Percentiles rank a stretch among this genome's conserved stretches.
These are phyloP conservation scores for Castanea crenata DNA, from an alignment of 306 rosid genomes.

Conservation along the genomic window DNA sequence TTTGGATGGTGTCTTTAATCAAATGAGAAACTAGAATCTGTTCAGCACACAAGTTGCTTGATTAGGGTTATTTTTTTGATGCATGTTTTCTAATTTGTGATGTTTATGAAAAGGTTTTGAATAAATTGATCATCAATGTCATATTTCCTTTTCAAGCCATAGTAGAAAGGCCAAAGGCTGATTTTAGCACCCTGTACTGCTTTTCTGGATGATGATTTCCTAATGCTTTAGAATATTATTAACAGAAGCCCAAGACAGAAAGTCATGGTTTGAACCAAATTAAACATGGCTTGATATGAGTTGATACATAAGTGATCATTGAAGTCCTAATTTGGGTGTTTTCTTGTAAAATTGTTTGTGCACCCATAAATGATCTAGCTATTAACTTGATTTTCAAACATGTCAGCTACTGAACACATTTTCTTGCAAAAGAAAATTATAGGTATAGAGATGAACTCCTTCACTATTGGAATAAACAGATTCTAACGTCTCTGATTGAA, in stretches of 20 bases:
- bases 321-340: not conserved
- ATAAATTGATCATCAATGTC: not conserved
- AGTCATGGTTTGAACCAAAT: not conserved
- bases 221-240: not conserved
- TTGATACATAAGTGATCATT: not conserved
- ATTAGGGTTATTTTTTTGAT: not conserved
- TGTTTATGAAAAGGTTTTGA: not conserved
- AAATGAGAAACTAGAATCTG: not conserved
- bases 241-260: not conserved
- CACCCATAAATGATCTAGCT: not conserved
- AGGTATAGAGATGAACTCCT: no score
- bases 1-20: not conserved
- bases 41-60: constrained; percentile 8
- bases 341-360: not conserved
- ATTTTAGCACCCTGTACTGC: not conserved
- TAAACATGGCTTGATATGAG: not conserved
- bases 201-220: not conserved
- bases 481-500: not conserved
- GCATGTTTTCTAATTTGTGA: not conserved
- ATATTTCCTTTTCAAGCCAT: not conserved
- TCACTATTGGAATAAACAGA: no score
- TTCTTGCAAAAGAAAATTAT: no score
- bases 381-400: no score
- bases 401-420: no score
- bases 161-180: not conserved